Percentiles rank a stretch among this genome's conserved stretches.
These are phyloP conservation scores for Setaria italica DNA, from an alignment of 202 grass and related monocot species.

Conservation along the genomic window DNA sequence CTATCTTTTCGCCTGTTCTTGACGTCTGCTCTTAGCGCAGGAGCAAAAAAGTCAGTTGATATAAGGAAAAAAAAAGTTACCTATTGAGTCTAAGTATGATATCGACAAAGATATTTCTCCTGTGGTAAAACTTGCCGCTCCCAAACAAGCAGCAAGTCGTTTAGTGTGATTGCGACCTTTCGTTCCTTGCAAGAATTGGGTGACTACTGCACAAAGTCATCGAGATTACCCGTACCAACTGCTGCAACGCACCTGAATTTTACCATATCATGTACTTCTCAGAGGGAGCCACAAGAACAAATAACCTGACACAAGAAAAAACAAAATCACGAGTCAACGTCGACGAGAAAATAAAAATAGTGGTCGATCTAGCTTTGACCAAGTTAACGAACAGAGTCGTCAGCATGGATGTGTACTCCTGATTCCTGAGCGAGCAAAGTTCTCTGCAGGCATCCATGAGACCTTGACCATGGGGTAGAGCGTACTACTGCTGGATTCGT, in stretches of 20 bases:
- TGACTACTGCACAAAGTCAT: neutral
- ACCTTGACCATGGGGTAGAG: too few relatives aligned
- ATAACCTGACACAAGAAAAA: too few relatives aligned
- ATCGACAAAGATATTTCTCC: neutral
- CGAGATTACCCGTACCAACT: neutral
- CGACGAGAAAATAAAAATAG: neutral
- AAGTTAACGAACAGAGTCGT: neutral
- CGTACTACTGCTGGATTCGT: too few relatives aligned
- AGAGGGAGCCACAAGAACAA: neutral
- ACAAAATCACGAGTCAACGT: neutral
- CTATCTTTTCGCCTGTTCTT: neutral
- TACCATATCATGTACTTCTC: neutral
- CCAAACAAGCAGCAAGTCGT: neutral
- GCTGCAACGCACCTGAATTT: neutral
- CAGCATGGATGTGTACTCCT: conserved; percentile 7
- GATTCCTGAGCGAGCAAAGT: too few relatives aligned
- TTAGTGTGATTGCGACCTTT: neutral
- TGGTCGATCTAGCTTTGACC: conserved; percentile 10
- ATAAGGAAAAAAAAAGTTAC: neutral
- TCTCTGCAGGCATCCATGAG: too few relatives aligned
- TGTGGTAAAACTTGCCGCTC: neutral
- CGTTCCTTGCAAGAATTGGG: neutral
- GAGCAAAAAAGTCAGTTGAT: neutral
- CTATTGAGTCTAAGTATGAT: too few relatives aligned
- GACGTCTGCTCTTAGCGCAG: neutral